Evolutionary conservation across 306 rosid genomes (phyloP), one percentile per base, ranked within the genome.

Genomic region (Amphicarpaea edgeworthii): DNA sequence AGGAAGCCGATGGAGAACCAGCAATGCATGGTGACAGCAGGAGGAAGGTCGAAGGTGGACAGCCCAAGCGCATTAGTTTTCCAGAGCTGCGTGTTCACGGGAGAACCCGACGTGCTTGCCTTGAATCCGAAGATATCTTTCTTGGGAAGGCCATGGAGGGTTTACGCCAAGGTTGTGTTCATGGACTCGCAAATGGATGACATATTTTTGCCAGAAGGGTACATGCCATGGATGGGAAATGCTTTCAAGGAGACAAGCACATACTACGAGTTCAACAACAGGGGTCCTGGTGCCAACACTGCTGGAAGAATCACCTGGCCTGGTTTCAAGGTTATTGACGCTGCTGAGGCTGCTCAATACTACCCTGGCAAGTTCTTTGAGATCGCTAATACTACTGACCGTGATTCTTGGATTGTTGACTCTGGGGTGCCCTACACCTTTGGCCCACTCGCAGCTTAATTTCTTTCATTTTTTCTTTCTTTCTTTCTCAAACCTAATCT

Each of bases 91-190:
- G 59, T 14, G 1, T 89, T 92, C 72, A 40, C 83, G 0, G 88
- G 88, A 0, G 92, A 82, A 5, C 76, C 83, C 0, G 79, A 3
- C 0, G 1, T 71, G 0, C 0, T 6, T 0, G 24, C 19, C 21
- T 0, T 76, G 37, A 12, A 6, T 1, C 61, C 50, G 11, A 82
- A 82, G 53, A 78, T 83, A 12, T 63, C 90, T 0, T 95, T 37
- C 75, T 79, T 95, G 0, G 99, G 97, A 1, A 76, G 99, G 7
- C 99, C 99, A 20, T 88, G 93, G 96, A 89, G 83, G 68, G 0
- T 2, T 0, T 92, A 7, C 64, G 70, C 97, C 0, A 89, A 88
- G 78, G 88, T 93, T 4, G 79, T 95, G 7, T 72, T 92, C 59
- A 81, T 95, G 89, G 86, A 90, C 30, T 81, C 89, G 0, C 15